phyloP scores from a whole-genome alignment of 2,329 filamentous ascomycete species.

The Aureobasidium sp. region DNA sequence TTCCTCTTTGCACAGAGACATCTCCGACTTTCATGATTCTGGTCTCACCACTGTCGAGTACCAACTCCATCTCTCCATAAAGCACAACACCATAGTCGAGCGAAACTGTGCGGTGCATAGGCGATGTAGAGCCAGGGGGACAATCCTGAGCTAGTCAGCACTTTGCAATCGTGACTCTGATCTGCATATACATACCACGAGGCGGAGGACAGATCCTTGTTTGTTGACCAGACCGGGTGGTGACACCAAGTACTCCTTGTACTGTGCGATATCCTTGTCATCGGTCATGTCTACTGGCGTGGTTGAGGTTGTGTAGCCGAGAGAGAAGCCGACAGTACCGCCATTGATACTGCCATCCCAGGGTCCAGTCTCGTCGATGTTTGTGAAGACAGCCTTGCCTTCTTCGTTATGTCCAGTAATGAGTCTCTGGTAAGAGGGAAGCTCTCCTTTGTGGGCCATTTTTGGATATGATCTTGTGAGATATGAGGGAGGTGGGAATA shows the following conservation, averaged over 20 bases:
- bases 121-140: conserved; percentile 21
- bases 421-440: conserved; percentile 19
- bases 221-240: conserved; percentile 45
- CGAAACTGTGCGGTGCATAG: conserved; percentile 29
- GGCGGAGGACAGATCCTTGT: conserved; percentile 39
- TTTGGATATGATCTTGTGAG: neutral
- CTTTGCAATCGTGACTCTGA: neutral
- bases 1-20: conserved; percentile 28
- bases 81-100: conserved; percentile 31
- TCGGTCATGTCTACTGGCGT: conserved; percentile 41
- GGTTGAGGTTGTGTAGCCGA: conserved; percentile 44
- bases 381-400: conserved; percentile 26
- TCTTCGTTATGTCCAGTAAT: conserved; percentile 26
- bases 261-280: conserved; percentile 41
- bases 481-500: neutral
- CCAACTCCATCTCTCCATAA: conserved; percentile 27
- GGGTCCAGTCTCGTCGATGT: conserved; percentile 21
- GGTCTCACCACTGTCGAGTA: conserved; percentile 28
- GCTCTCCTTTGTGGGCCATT: conserved; percentile 10
- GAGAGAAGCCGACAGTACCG: conserved; percentile 38
- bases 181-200: conserved; percentile 18
- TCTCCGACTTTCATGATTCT: conserved; percentile 26
- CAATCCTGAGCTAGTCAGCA: conserved; percentile 20
- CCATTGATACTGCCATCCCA: conserved; percentile 28
- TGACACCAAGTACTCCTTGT: conserved; percentile 36